Evolutionary conservation across 176 grass and related monocot species (phyloP).

Genomic region (Luzula sylvatica): DNA sequence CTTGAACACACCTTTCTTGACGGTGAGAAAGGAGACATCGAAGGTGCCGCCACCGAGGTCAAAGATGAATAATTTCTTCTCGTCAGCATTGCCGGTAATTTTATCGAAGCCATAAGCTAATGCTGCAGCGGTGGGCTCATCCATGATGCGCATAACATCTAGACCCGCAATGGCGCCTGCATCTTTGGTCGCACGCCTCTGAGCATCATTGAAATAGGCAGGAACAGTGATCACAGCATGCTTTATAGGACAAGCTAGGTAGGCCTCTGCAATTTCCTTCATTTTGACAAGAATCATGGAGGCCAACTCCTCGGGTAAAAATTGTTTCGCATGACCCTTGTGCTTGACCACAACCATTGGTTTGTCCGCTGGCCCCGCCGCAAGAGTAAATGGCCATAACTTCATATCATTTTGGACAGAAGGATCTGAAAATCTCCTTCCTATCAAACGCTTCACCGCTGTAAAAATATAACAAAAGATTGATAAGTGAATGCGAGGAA

Average conservation of each 20-base stretch:
- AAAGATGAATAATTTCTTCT: conserved; percentile 20
- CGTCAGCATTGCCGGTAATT: background rate
- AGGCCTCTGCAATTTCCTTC: no score
- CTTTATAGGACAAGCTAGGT: background rate
- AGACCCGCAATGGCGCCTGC: conserved; percentile 62
- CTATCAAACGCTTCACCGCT: conserved; percentile 15
- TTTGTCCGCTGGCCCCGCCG: conserved; percentile 1
- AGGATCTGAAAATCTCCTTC: conserved; percentile 9
- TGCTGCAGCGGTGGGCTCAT: background rate
- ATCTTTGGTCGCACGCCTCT: conserved; percentile 90
- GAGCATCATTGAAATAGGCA: no score
- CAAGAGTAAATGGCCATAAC: conserved; percentile 20
- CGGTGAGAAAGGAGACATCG: background rate
- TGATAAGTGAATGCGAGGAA: no score
- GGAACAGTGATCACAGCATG: conserved; percentile 17
- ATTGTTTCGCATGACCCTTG: conserved; percentile 9
- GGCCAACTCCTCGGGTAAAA: conserved; percentile 11
- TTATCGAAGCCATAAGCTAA: background rate
- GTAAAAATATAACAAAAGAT: no score
- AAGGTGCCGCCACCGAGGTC: no score
- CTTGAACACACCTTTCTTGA: background rate
- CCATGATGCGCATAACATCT: no score
- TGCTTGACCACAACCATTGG: background rate
- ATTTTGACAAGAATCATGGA: no score
- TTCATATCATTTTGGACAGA: no score